These are phyloP conservation scores for Cryphonectria naterciae DNA, from an alignment of 2,329 filamentous ascomycete species.

Conservation along the genomic window DNA sequence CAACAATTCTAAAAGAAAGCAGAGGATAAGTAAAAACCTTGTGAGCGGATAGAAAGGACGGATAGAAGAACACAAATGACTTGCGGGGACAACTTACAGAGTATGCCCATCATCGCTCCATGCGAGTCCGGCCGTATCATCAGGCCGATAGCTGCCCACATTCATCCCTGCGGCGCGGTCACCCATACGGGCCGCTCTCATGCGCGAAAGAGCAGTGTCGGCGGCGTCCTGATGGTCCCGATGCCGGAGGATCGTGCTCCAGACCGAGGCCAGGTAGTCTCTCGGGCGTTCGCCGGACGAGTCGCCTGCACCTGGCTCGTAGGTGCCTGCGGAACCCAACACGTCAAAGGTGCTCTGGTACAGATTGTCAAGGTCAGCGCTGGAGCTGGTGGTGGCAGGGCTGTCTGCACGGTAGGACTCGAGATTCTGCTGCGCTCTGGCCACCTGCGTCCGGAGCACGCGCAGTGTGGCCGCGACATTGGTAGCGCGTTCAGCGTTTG, in stretches of 20 bases:
- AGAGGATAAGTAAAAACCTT: not conserved
- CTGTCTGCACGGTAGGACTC: not conserved
- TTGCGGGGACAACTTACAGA: slow-evolving; percentile 51
- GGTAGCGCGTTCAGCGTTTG: slow-evolving; percentile 2
- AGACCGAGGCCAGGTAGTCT: slow-evolving; percentile 28
- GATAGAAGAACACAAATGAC: not conserved
- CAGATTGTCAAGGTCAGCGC: slow-evolving; percentile 22
- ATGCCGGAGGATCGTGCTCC: slow-evolving; percentile 26
- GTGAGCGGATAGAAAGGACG: slow-evolving; percentile 31
- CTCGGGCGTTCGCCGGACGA: slow-evolving; percentile 15
- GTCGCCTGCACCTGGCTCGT: slow-evolving; percentile 24
- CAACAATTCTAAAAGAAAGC: slow-evolving; percentile 58
- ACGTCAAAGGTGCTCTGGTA: slow-evolving; percentile 24
- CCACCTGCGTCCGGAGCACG: not conserved
- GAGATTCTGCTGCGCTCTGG: not conserved
- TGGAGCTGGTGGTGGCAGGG: slow-evolving; percentile 14
- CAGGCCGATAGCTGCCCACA: slow-evolving; percentile 43
- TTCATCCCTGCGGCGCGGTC: slow-evolving; percentile 13
- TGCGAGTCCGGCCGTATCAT: slow-evolving; percentile 64
- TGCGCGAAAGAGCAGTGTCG: slow-evolving; percentile 23
- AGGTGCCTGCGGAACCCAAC: slow-evolving; percentile 1
- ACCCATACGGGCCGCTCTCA: slow-evolving; percentile 16
- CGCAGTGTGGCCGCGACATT: not conserved
- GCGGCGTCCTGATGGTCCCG: slow-evolving; percentile 17
- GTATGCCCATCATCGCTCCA: slow-evolving; percentile 66